These are phyloP conservation scores for Talaromyces pinophilus DNA, from an alignment of 2,329 filamentous ascomycete genomes.

Conservation along the genomic window DNA sequence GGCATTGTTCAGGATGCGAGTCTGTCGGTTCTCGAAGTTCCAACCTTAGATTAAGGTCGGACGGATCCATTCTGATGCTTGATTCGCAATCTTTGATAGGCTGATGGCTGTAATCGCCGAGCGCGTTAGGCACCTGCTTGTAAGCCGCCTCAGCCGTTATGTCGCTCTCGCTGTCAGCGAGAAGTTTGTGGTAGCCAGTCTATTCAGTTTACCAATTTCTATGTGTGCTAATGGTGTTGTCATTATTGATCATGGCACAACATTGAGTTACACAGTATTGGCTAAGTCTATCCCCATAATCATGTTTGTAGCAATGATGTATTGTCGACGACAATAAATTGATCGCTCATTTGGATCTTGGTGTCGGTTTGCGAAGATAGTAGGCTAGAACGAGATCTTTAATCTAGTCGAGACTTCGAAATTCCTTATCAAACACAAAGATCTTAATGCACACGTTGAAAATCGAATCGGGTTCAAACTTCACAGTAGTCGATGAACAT, in stretches of 20 bases:
- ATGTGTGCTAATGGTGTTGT: not conserved
- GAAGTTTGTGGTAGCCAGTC: not conserved
- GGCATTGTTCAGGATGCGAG: conserved; percentile 3
- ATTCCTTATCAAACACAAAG: not conserved
- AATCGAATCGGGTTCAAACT: not conserved
- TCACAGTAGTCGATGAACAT: not conserved
- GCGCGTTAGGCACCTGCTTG: not conserved
- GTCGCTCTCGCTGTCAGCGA: not conserved
- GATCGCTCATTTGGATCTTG: not conserved
- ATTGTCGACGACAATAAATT: not conserved
- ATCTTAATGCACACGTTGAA: not conserved
- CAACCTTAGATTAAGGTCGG: not conserved
- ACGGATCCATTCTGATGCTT: not conserved
- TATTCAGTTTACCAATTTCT: not conserved
- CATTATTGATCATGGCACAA: not conserved
- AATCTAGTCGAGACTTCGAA: not conserved
- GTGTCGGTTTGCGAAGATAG: not conserved
- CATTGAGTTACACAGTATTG: not conserved
- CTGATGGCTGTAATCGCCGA: not conserved
- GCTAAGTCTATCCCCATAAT: not conserved
- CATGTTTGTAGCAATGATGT: not conserved
- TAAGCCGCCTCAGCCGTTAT: not conserved
- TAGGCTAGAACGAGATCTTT: not conserved
- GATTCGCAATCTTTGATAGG: not conserved
- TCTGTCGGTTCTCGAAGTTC: not conserved